phyloP scores from a whole-genome alignment of 495 filamentous ascomycete genomes.

The Cercophora newfieldiana region DNA sequence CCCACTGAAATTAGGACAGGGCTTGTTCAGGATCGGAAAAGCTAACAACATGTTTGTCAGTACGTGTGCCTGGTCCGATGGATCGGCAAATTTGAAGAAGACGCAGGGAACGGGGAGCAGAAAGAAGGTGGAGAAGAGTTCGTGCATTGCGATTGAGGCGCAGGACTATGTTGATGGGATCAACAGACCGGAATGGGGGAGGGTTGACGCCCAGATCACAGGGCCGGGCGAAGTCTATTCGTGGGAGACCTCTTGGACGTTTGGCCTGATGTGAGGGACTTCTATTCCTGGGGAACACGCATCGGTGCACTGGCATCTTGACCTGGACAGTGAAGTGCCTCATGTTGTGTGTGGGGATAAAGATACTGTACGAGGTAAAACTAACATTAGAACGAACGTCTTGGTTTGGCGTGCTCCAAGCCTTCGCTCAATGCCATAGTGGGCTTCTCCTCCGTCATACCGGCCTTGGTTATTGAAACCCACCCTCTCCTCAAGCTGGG shows the following conservation, averaged over 20 bases:
- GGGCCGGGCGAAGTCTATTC: constrained; percentile 46
- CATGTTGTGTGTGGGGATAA: too few species aligned
- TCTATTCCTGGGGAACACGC: too few species aligned
- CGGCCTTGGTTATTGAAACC: background rate
- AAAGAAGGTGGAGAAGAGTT: constrained; percentile 50
- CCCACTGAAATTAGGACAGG: too few species aligned
- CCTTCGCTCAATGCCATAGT: background rate
- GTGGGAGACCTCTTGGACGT: constrained; percentile 42
- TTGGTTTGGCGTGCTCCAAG: too few species aligned
- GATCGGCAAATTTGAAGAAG: constrained; percentile 52
- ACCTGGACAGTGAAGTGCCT: too few species aligned
- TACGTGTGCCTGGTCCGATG: constrained; percentile 65
- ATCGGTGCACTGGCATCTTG: too few species aligned
- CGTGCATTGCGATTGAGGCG: constrained; percentile 57
- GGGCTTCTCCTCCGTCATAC: background rate
- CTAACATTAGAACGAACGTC: too few species aligned
- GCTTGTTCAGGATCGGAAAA: too few species aligned
- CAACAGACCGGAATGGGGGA: constrained; percentile 68
- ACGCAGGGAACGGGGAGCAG: constrained; percentile 59
- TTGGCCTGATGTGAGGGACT: constrained; percentile 20
- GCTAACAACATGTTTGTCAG: too few species aligned
- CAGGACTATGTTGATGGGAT: constrained; percentile 71
- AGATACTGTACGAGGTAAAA: too few species aligned
- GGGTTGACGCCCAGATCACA: constrained; percentile 54
- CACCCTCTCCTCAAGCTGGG: background rate